Conservation (phyloP, 139 green algal genomes). For the Chloropicon primus region DNA sequence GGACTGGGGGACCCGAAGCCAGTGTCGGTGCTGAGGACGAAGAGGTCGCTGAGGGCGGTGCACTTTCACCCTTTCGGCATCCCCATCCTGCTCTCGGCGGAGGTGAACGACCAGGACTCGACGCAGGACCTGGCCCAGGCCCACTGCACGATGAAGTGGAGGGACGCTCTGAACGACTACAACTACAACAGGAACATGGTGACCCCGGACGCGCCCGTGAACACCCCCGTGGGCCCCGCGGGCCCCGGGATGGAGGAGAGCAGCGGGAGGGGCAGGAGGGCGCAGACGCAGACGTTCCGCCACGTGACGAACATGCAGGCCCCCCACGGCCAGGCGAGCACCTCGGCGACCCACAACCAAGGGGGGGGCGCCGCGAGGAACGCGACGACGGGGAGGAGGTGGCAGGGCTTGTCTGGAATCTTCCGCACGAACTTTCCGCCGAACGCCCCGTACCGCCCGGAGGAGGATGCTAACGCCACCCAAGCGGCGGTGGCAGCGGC, state of each 20-base stretch:
- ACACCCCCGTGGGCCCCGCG: no score
- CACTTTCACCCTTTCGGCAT: conserved; percentile 74
- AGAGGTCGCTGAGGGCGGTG: conserved; percentile 65
- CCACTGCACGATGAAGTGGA: background rate
- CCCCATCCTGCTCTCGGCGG: conserved; percentile 65
- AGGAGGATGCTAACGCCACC: conserved; percentile 9
- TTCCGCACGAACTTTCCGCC: background rate
- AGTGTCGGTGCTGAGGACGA: conserved; percentile 34
- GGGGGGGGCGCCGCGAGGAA: background rate
- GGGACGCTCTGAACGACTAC: background rate
- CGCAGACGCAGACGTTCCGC: background rate
- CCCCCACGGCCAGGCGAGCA: conserved; percentile 2
- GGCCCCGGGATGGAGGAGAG: background rate
- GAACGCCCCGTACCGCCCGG: background rate
- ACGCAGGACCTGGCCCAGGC: background rate
- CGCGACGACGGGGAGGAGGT: background rate
- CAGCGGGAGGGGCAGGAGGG: no score
- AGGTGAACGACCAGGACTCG: conserved; percentile 41
- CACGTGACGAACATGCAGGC: background rate
- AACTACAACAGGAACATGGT: background rate
- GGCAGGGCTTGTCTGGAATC: background rate
- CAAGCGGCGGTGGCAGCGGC: background rate
- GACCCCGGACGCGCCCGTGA: no score
- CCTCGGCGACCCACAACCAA: background rate
- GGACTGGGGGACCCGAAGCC: conserved; percentile 23